Base-by-base conservation (phyloP, 345 rosid genomes). In the Ceriops zippeliana region DNA sequence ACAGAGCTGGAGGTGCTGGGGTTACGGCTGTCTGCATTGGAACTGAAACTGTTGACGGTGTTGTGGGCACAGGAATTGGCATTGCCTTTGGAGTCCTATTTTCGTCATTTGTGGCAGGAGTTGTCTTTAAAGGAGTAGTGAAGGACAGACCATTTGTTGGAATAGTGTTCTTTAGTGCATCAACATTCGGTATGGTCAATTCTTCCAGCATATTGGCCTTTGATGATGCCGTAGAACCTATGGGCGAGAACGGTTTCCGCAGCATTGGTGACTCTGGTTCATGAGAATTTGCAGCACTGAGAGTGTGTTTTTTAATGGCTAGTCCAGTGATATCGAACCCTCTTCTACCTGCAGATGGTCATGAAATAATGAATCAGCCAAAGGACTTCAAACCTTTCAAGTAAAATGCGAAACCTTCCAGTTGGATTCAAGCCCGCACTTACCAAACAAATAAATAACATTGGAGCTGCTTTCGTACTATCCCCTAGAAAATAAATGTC, bases 231-330 rank as follows among this genome's bases (percentile, higher is more conserved):
- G 78, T 75, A 17, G 87, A 76, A 28, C 91, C 75, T 69, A 96
- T 81, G 5, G 97, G 96, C 0, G 92, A 87, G 89, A 96, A 96
- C 1, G 99, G 99, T 75, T 89, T 86, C 72, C 97, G 86, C 65
- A 85, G 74, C 81, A 83, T 70, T 46, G 91, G 89, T 38, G 99
- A 79, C 73, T 86, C 91, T 20, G 83, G 82, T 75, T 82, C 86
- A 27, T 63, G 73, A 47, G 70, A 73, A 69, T 70, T 79, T 63
- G 59, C 26, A 56, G 17, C 28, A 56, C 28, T 10, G 6, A 24
- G 8, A 24, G 26, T 81, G 16, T 56, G 30, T 56, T 56, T 56
- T 56, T 56, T 27, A 56, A 22, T 15, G 22, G 26, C 6, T 7
- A 9, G 59, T 7, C 59, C 59, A 22, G 30, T 2, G 28, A 24